Evolutionary conservation across 1,139 yeast species (phyloP), one percentile per base, ranked within the genome.

Genomic region (Saccharomyces hybrid): DNA sequence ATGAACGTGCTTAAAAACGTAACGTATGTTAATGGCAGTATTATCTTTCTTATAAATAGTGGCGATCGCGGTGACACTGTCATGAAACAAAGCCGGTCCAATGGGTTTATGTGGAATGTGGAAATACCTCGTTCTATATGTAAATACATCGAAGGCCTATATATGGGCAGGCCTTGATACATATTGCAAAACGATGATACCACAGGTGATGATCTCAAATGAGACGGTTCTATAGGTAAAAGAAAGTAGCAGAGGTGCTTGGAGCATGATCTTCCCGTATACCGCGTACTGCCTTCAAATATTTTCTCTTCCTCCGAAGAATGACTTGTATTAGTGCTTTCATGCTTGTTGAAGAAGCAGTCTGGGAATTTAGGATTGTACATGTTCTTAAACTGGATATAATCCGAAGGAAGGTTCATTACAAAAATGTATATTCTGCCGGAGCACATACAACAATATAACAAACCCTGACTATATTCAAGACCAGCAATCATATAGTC

Each of bases 61-160:
- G 66, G 64, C 11, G 58, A 52, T 13, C 59, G 49, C 2, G 61
- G 62, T 3, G 63, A 59, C 9, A 57, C 57, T 0, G 63, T 57
- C 13, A 64, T 48, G 52, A 65, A 62, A 52, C 69, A 64, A 25
- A 63, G 54, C 31, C 59, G 58, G 54, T 67, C 67, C 51, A 62
- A 53, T 5, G 69, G 69, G 47, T 66, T 66, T 8, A 65, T 60
- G 11, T 62, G 63, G 50, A 66, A 65, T 29, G 52, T 54, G n/a
- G 62, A 55, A 5, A 67, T 60, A 8, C 55, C 57, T 48, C 59
- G 58, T 26, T 60, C 62, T 31, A 65, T 52, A 16, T 52, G 53
- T n/a, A 60, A 48, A 48, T 55, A 60, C 13, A 65, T 59, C n/a
- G 68, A 60, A 1, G 68, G 61, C 48, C 57, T 57, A 51, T 55